Base-by-base conservation (phyloP, 164 flowering plant species). In the Echeveria elegans region DNA sequence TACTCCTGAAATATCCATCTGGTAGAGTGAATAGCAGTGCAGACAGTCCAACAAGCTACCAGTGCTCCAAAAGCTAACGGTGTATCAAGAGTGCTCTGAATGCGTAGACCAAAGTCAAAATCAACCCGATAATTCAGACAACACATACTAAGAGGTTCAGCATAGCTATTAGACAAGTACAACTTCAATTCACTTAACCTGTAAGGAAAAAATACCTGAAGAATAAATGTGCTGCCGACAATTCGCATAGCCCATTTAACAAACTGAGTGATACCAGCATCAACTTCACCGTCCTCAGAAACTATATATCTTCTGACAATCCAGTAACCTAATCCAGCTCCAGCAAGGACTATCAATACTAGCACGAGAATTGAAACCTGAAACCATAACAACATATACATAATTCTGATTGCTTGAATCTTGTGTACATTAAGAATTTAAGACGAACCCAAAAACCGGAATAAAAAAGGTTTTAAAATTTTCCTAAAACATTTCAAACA, bases 281-380 rank as follows among this genome's bases (percentile, higher is more conserved):
- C 90, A 66, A 92, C 96, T 60, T 75, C 77, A 65, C 98, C 98
- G 76, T 92, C 91, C 50, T 86, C 82, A 67, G 87, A 80, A 69
- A 92, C 84, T 18, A 92, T 82, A 82, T 80, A 92, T 72, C 82
- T 90, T 66, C 92, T 84, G 53, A 92, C 93, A 61, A 83, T 80
- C 90, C 90, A 92, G 73, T 73, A 90, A 34, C 98, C 98, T 37
- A 90, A 71, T 66, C 83, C 96, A 77, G 98, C 98, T 75, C 98
- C 98, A 9, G 89, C 79, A 63, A 92, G 77, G 45, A 82, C 30
- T 60, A 90, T 73, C 31, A 82, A 83, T 36, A 86, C 78, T 9
- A 82, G 50, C 43, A 81, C n/a, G 71, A 90, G 78, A 34, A 84
- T 38, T 52, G 82, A 77, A 30, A 92, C 95, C 98, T 92, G 89